Conservation (phyloP, 768 basidiomycete genomes). For the Crassisporium funariophilum region DNA sequence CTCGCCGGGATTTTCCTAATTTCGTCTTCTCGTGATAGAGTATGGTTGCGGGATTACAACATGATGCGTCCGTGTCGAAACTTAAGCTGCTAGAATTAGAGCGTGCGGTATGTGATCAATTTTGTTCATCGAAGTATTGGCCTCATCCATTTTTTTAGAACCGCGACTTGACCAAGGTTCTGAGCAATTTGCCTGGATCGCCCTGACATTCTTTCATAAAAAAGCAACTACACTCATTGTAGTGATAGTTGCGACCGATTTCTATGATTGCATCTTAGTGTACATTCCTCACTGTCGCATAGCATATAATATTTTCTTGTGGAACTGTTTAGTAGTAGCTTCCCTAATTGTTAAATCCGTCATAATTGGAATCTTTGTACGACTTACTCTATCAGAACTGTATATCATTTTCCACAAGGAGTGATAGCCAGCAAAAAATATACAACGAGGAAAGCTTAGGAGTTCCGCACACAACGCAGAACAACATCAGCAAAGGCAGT, state of each 20-base stretch:
- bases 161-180: conserved; percentile 21
- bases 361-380: too few species aligned
- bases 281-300: not conserved
- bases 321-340: not conserved
- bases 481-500: too few species aligned
- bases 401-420: too few species aligned
- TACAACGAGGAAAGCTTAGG: too few species aligned
- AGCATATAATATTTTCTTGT: conserved; percentile 2
- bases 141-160: conserved; percentile 28
- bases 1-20: not conserved
- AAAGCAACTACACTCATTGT: not conserved
- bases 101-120: conserved; percentile 51
- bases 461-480: too few species aligned
- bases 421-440: too few species aligned
- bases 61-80: conserved; percentile 60
- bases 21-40: conserved; percentile 43
- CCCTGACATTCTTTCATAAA: not conserved
- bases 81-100: conserved; percentile 70
- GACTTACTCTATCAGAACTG: too few species aligned
- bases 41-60: conserved; percentile 71
- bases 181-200: not conserved
- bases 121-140: not conserved
- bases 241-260: too few species aligned
- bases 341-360: not conserved
- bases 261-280: too few species aligned